Evolutionary conservation across 116 monocot species (phyloP), one percentile per base, ranked within the genome.

Genomic region (Trichopus zeylanicus): DNA sequence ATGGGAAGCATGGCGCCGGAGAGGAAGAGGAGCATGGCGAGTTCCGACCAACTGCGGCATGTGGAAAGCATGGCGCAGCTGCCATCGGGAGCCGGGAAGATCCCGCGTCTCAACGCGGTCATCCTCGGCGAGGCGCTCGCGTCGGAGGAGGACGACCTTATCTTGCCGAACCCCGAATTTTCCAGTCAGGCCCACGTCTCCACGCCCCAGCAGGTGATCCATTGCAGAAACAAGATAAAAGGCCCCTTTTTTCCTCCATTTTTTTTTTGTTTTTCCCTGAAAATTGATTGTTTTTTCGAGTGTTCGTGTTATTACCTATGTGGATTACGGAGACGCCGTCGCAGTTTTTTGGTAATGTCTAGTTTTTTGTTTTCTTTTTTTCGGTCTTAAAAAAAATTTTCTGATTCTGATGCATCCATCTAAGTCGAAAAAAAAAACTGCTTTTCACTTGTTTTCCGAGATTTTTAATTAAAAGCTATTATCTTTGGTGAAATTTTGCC

Each of bases 71-170:
- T 97, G 81, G 29, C 79, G 9, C 52, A 56, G 60, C 54, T 81
- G 7, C 97, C 97, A 15, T 87, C 82, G 37, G 91, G 87, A 23
- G 91, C 97, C 12, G 87, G 91, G 0, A 75, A 61, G 67, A 85
- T 97, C 63, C 67, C 78, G 27, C 56, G 68, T 6, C 81, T 87
- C 61, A 97, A 88, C 84, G 97, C 97, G 52, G 73, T 91, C 31
- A 57, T 91, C 13, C 82, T 91, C 29, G 88, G 91, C 25, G 97
- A 91, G 63, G 68, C 82, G 4, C 79, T 87, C 35, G 91, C 81
- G 20, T 68, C 75, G 13, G 91, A 87, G 62, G 91, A 97, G 85
- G 55, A 85, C 65, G 97, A 88, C 32, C 79, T 85, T 34, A 72
- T 97, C 35, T 78, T 77, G 62, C 91, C 97, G 51, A 82, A 66